These are phyloP conservation scores for Cystobasidiopsis lactophilus DNA, from an alignment of 768 basidiomycete genomes.

Conservation along the genomic window DNA sequence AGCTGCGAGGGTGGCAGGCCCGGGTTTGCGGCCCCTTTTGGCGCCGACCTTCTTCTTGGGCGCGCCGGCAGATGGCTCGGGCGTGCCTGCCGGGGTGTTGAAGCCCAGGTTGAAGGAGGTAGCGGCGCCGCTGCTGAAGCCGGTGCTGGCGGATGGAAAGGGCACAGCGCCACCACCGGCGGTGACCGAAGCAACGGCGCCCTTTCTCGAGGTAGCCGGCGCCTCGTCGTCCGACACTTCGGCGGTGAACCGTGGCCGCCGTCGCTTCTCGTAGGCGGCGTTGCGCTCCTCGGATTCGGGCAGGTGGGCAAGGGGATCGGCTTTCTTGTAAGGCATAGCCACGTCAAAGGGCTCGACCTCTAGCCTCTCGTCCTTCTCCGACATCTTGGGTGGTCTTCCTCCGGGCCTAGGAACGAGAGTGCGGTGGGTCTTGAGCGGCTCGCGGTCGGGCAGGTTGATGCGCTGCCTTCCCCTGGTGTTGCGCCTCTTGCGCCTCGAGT, in stretches of 20 bases:
- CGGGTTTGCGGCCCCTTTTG: constrained; percentile 11
- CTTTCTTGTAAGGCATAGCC: no score
- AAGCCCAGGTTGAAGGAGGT: no score
- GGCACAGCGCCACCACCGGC: no score
- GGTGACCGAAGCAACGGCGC: no score
- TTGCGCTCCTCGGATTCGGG: background rate
- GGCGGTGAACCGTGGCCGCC: constrained; percentile 32
- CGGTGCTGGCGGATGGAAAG: no score
- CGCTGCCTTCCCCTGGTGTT: constrained; percentile 63
- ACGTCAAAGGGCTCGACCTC: no score
- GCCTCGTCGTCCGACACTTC: background rate
- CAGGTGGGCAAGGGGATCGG: no score
- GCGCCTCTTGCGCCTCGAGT: constrained; percentile 52
- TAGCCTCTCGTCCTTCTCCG: no score
- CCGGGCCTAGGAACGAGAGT: constrained; percentile 55
- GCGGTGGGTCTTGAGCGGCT: constrained; percentile 72
- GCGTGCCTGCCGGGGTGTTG: background rate
- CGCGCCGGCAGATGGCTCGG: constrained; percentile 47
- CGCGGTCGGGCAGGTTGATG: constrained; percentile 70
- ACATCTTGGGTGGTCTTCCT: constrained; percentile 24
- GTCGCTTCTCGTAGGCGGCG: background rate
- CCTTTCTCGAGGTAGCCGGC: no score
- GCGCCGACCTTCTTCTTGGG: constrained; percentile 17
- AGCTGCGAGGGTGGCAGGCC: constrained; percentile 4
- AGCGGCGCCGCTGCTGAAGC: no score